These are phyloP conservation scores for Daldinia sp. DNA, from an alignment of 2,329 filamentous ascomycete species.

Conservation along the genomic window DNA sequence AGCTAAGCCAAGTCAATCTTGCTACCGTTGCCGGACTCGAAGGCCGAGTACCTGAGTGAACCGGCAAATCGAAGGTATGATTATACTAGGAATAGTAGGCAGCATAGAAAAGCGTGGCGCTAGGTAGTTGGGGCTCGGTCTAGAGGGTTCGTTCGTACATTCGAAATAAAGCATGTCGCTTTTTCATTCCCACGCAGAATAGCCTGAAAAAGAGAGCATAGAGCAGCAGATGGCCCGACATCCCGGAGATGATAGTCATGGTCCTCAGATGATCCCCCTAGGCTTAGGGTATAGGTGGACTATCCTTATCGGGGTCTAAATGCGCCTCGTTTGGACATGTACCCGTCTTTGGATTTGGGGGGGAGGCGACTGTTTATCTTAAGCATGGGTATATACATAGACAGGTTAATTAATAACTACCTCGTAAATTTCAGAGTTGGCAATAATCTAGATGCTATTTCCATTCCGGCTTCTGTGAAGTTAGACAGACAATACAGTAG, in stretches of 20 bases:
- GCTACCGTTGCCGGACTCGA: slow-evolving; percentile 66
- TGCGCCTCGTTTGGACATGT: slow-evolving; percentile 3
- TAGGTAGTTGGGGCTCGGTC: slow-evolving; percentile 27
- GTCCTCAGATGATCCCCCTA: background rate
- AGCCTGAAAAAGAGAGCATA: slow-evolving; percentile 12
- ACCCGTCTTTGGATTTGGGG: background rate
- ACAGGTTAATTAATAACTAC: slow-evolving; percentile 16
- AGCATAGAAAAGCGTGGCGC: slow-evolving; percentile 40
- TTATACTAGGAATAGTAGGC: slow-evolving; percentile 21
- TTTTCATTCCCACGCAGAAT: slow-evolving; percentile 10
- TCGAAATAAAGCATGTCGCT: slow-evolving; percentile 5
- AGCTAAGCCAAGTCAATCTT: slow-evolving; percentile 67
- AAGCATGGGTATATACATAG: slow-evolving; percentile 19
- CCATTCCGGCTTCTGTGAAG: background rate
- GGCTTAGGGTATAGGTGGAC: background rate
- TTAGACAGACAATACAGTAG: background rate
- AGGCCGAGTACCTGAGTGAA: slow-evolving; percentile 62
- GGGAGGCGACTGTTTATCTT: background rate
- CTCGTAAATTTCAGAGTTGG: background rate
- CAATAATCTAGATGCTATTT: background rate
- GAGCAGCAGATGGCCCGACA: background rate
- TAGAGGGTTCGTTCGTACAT: slow-evolving; percentile 35
- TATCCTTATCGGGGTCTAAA: slow-evolving; percentile 2
- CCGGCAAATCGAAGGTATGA: slow-evolving; percentile 32
- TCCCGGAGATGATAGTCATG: background rate